phyloP scores from a whole-genome alignment of 306 rosid genomes.

The Fragaria ananassa region DNA sequence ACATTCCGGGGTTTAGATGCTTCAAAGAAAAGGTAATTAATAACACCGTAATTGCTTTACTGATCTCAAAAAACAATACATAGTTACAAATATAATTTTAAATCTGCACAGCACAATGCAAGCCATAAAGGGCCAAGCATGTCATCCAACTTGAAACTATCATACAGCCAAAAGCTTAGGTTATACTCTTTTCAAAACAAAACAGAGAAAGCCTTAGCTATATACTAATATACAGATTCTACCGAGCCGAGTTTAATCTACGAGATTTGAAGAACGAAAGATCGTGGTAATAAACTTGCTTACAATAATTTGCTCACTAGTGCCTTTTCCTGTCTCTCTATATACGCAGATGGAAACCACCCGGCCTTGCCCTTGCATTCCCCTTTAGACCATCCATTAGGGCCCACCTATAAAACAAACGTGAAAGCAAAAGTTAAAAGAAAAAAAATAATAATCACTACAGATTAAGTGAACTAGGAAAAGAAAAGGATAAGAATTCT shows the following conservation, averaged over 20 bases:
- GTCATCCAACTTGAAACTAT: not conserved
- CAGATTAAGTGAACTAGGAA: not conserved
- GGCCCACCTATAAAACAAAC: conserved; percentile 41
- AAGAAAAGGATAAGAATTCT: not conserved
- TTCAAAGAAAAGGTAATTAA: not conserved
- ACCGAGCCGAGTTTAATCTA: not conserved
- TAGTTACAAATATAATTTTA: not conserved
- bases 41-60: not conserved
- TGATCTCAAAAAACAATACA: not conserved
- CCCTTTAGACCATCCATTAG: conserved; percentile 96
- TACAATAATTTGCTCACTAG: conserved; percentile 46
- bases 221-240: not conserved
- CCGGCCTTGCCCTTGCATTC: conserved; percentile 70
- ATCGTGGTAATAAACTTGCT: not conserved
- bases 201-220: no score
- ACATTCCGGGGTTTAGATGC: not conserved
- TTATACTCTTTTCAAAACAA: not conserved
- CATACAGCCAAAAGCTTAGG: not conserved
- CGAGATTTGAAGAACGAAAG: not conserved
- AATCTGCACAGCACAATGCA: not conserved
- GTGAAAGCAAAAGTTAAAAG: not conserved
- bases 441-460: not conserved
- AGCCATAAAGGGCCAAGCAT: not conserved
- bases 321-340: conserved; percentile 58
- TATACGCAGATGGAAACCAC: conserved; percentile 96